phyloP scores from a whole-genome alignment of 169 alveolate species.

The Cardiosporidium cionae region DNA sequence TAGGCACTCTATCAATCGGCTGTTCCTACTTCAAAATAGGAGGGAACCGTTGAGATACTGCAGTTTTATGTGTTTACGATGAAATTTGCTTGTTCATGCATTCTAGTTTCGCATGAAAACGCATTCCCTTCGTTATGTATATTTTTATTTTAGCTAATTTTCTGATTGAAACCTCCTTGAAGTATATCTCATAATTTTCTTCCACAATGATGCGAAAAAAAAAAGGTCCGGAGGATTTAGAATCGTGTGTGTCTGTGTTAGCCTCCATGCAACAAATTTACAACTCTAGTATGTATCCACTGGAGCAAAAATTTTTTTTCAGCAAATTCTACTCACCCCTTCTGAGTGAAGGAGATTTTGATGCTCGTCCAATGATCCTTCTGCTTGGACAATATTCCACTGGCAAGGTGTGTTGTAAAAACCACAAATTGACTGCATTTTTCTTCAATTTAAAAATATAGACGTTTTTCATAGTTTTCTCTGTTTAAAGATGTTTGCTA shows the following conservation, averaged over 20 bases:
- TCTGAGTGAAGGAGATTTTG: constrained; percentile 52
- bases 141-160: not conserved
- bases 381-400: constrained; percentile 58
- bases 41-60: no score
- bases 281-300: constrained; percentile 21
- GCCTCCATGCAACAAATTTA: constrained; percentile 15
- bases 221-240: no score
- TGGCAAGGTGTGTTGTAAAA: constrained; percentile 41
- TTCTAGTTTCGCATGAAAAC: no score
- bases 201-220: not conserved
- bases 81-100: no score
- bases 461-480: no score
- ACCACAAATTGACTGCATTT: not conserved
- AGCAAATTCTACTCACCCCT: constrained; percentile 48
- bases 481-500: no score
- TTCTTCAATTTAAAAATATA: no score
- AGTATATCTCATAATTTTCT: not conserved
- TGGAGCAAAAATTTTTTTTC: constrained; percentile 42
- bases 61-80: no score
- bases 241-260: not conserved
- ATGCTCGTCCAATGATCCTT: constrained; percentile 56
- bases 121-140: not conserved
- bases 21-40: no score
- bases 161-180: not conserved
- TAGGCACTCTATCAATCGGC: no score